These are phyloP conservation scores for Cyberlindnera samutprakarnensis DNA, from an alignment of 805 yeast species.

Conservation along the genomic window DNA sequence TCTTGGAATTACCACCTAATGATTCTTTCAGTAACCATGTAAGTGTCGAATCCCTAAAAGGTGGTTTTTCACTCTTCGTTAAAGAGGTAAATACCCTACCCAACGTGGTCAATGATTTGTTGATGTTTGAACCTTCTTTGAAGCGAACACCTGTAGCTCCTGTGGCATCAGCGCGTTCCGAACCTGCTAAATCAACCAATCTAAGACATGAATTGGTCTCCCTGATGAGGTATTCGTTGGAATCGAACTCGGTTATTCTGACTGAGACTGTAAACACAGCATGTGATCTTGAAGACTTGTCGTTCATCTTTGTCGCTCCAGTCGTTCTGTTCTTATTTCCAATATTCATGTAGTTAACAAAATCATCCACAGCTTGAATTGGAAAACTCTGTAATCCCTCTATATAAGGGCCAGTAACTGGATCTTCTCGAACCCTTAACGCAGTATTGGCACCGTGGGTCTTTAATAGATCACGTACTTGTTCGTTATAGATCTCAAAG, in stretches of 20 bases:
- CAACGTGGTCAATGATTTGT: constrained; percentile 68
- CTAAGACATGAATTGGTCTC: constrained; percentile 53
- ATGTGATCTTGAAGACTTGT: constrained; percentile 69
- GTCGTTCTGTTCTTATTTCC: constrained; percentile 59
- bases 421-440: constrained; percentile 53
- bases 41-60: constrained; percentile 55
- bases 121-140: constrained; percentile 71
- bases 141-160: constrained; percentile 55
- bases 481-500: constrained; percentile 74
- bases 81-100: constrained; percentile 58
- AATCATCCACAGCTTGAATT: constrained; percentile 43
- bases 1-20: constrained; percentile 81
- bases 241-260: constrained; percentile 44
- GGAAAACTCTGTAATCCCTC: constrained; percentile 52
- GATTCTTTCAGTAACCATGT: constrained; percentile 73
- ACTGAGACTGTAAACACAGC: constrained; percentile 64
- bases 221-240: constrained; percentile 32
- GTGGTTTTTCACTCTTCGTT: constrained; percentile 32
- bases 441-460: constrained; percentile 2
- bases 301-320: constrained; percentile 69
- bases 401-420: constrained; percentile 62
- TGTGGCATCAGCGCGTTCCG: constrained; percentile 61
- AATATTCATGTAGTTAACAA: constrained; percentile 33
- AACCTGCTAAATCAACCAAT: constrained; percentile 78
- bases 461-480: constrained; percentile 54